phyloP scores from a whole-genome alignment of 2,329 filamentous ascomycete species.

The Cucurbitaria berberidis region DNA sequence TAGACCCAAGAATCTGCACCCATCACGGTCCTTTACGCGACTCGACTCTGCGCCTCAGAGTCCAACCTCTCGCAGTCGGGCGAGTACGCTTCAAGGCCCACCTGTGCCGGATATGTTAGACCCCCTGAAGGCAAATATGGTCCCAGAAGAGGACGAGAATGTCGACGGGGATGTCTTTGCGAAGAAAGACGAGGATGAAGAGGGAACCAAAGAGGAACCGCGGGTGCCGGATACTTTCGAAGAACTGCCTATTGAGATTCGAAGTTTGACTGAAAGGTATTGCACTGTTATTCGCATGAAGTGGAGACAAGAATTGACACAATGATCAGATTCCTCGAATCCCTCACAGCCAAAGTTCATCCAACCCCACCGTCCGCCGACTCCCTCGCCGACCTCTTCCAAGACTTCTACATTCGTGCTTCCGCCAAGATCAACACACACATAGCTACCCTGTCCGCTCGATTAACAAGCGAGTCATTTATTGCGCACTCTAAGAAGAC shows the following conservation, averaged over 20 bases:
- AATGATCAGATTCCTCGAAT: constrained; percentile 81
- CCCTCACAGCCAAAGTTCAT: constrained; percentile 84
- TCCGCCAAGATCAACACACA: constrained; percentile 85
- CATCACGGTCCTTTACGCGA: constrained; percentile 58
- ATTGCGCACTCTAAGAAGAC: constrained; percentile 47
- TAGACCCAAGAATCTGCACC: constrained; percentile 47
- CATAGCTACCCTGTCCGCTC: constrained; percentile 77
- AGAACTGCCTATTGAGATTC: constrained; percentile 90
- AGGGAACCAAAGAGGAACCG: constrained; percentile 27
- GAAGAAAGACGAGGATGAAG: constrained; percentile 45
- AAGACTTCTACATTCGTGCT: constrained; percentile 88
- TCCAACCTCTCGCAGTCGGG: constrained; percentile 50
- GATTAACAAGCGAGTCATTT: constrained; percentile 71
- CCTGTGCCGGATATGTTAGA: constrained; percentile 53
- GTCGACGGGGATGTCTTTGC: constrained; percentile 51
- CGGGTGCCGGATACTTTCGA: constrained; percentile 72
- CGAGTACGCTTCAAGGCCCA: constrained; percentile 55
- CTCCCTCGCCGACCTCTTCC: constrained; percentile 82
- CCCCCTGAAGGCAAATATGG: constrained; percentile 47
- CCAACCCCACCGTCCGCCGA: constrained; percentile 83
- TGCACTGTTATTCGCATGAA: neutral
- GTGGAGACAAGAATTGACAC: constrained; percentile 1
- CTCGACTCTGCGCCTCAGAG: constrained; percentile 49
- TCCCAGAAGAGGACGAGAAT: constrained; percentile 44
- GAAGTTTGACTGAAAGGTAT: constrained; percentile 87